Evolutionary conservation across 2,329 filamentous ascomycete species (phyloP).

Genomic region (Colletotrichum sojae): DNA sequence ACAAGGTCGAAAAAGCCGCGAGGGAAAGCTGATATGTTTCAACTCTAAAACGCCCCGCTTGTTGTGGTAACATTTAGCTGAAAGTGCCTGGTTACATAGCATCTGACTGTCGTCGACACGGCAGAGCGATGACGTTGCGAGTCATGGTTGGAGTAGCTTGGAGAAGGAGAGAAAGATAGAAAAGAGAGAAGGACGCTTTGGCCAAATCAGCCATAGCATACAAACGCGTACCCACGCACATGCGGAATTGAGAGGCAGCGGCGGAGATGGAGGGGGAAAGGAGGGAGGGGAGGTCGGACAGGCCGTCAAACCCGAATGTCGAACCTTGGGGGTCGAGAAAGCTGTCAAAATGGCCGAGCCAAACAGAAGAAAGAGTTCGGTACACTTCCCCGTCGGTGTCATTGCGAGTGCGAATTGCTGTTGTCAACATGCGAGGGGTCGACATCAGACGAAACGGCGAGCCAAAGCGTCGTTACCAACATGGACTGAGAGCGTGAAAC

Average conservation of each 20-base stretch:
- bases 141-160: constrained; percentile 6
- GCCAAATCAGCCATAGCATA: neutral
- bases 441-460: constrained; percentile 36
- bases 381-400: constrained; percentile 16
- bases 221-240: neutral
- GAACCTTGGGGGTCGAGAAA: constrained; percentile 20
- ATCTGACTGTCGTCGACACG: neutral
- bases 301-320: constrained; percentile 19
- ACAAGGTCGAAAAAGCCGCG: constrained; percentile 4
- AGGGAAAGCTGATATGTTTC: constrained; percentile 30
- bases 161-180: neutral
- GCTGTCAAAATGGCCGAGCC: constrained; percentile 16
- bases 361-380: constrained; percentile 5
- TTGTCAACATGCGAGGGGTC: constrained; percentile 6
- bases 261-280: neutral
- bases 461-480: constrained; percentile 24
- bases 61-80: constrained; percentile 22
- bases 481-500: constrained; percentile 27
- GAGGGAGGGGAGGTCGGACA: constrained; percentile 10
- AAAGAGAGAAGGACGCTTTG: neutral
- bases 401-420: constrained; percentile 37
- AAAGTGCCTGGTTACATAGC: constrained; percentile 5
- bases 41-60: constrained; percentile 40
- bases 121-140: constrained; percentile 25
- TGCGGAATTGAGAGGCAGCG: no score